Conservation (phyloP, 73 alveolate genomes). For the Halteria grandinella region DNA sequence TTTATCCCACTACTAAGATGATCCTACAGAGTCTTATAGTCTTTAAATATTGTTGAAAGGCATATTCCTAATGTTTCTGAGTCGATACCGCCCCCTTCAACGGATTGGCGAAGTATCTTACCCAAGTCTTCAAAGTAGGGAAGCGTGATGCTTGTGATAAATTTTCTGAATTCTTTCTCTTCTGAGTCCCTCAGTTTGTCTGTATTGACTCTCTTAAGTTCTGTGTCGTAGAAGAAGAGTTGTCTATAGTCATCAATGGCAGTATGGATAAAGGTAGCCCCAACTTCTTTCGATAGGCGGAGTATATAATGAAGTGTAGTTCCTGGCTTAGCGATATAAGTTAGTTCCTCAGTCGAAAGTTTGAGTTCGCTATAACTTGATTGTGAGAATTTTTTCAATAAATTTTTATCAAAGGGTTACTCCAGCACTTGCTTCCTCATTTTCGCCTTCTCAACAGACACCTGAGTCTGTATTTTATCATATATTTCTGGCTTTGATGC, state of each 20-base stretch:
- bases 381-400: too few species aligned
- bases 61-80: slow-evolving; percentile 7
- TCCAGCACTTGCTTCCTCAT: too few species aligned
- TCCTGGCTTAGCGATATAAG: too few species aligned
- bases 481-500: too few species aligned
- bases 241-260: slow-evolving; percentile 38
- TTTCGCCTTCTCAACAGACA: too few species aligned
- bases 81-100: slow-evolving; percentile 8
- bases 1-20: background rate
- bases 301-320: too few species aligned
- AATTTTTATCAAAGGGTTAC: too few species aligned
- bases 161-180: slow-evolving; percentile 47
- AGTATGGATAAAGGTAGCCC: slow-evolving; percentile 18
- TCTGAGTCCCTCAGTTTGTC: slow-evolving; percentile 30
- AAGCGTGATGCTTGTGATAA: background rate
- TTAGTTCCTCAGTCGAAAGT: too few species aligned
- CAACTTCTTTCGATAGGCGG: too few species aligned
- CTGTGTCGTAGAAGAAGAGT: slow-evolving; percentile 39
- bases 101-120: background rate
- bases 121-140: slow-evolving; percentile 21
- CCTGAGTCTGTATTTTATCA: too few species aligned
- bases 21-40: background rate
- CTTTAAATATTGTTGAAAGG: background rate
- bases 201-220: slow-evolving; percentile 1
- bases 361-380: too few species aligned